Base-by-base conservation (phyloP, 768 basidiomycete species). In the Amanita phalloides region DNA sequence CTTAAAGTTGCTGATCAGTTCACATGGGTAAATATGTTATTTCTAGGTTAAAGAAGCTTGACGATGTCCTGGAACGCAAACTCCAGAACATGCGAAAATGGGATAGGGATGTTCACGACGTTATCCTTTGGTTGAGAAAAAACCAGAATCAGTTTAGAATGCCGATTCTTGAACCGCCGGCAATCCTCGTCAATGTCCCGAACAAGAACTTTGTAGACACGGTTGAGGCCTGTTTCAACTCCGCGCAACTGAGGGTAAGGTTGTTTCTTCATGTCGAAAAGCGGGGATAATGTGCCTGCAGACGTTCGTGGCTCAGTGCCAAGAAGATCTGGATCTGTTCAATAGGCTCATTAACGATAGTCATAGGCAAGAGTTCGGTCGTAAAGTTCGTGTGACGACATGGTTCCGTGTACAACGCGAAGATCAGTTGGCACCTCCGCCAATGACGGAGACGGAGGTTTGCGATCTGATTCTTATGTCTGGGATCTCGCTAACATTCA, bases 231-330 rank as follows among this genome's bases (percentile, higher is more conserved):
- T 82, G 81, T 48, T 82, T 95, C 58, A 75, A 59, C 53, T 59
- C 51, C 9, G 70, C 69, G 43, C 78, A 83, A 53, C 60, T 93
- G 55, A 82, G 75, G 74, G 93, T 91, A 39, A 46, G 2, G 71
- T 60, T 36, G 17, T 48, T 32, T 47, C n/a, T 2, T 26, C 20
- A 42, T 23, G 9, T 4, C 10, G 11, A 38, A 14, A n/a, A 30
- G 14, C 8, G 37, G 10, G n/a, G 4, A 14, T 23, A 23, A 32
- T 11, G 23, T 21, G 9, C 17, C 11, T 45, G 20, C 57, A 95
- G 93, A 89, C 82, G 0, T 86, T 99, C 64, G 82, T 99, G 6
- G 79, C 82, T 14, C 89, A 92, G 63, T 83, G 81, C 57, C 75
- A 82, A 54, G 84, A 87, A 52, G 95, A 99, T 60, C 88, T 88